Conservation (phyloP, 257 asterid species). For the Solanum dulcamara region DNA sequence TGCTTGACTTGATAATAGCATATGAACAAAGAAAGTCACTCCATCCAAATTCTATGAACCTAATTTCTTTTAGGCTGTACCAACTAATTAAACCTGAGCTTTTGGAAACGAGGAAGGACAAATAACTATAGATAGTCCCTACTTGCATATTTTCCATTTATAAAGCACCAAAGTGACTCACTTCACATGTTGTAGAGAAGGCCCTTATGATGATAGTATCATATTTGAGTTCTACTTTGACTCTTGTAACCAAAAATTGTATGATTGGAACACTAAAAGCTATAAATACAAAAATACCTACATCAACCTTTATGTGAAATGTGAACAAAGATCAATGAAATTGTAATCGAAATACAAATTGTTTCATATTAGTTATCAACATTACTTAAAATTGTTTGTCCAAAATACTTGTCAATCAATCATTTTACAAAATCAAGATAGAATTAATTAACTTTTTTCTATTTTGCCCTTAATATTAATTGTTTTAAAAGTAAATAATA, state of each 20-base stretch:
- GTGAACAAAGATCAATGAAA: not conserved
- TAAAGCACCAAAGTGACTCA: not conserved
- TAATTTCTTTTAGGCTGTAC: not conserved
- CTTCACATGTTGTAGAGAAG: not conserved
- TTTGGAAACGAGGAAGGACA: not conserved
- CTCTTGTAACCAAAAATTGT: not conserved
- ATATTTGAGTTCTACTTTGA: not conserved
- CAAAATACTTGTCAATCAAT: not conserved
- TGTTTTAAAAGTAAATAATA: not conserved
- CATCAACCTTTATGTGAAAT: not conserved
- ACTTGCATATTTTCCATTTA: not conserved
- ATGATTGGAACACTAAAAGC: not conserved
- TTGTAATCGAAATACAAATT: not conserved
- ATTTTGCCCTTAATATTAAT: not conserved
- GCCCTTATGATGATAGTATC: not conserved
- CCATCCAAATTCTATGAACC: not conserved
- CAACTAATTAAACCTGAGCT: not conserved
- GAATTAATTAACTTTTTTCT: not conserved
- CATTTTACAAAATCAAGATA: not conserved
- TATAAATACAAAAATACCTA: not conserved
- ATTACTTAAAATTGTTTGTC: rapidly evolving
- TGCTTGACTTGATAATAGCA: not conserved
- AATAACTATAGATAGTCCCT: not conserved
- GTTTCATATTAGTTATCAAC: not conserved
- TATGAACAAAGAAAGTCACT: not conserved